Evolutionary conservation across 2,329 filamentous ascomycete species (phyloP), one percentile per base, ranked within the genome.

Genomic region (Myotisia sp.): DNA sequence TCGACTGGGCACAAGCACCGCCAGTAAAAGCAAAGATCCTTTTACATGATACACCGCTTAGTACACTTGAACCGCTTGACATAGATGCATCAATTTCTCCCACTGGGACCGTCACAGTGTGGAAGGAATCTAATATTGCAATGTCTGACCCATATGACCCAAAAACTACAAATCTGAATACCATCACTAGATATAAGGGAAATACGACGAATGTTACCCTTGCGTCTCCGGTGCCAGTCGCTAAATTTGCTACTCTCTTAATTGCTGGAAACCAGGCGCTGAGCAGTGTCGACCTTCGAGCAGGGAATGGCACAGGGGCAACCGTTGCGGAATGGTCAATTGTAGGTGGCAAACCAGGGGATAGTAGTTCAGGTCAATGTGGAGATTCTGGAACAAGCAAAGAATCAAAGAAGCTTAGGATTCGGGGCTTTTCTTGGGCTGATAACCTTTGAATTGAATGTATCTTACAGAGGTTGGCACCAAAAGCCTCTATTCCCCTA

Each of bases 1-100:
- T 76, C 48, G 70, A 76, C 49, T 79, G 70, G 72, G 71, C 65
- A 0, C 56, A 67, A 33, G 54, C 62, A 2, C 72, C 73, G 0
- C 72, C 74, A 0, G 46, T 51, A 2, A 63, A 62, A 37, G 75
- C 65, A 34, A 60, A 55, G 1, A 61, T 79, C 2, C 59, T 64
- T 6, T 67, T 78, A 49, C 65, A 64, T 42, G 73, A 76, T 46
- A 44, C 50, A 6, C 58, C 60, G 0, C 37, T 56, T 6, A 34
- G 33, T 8, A 42, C 47, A 19, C 44, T 44, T 1, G 41, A 37
- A 4, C 41, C 39, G 18, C 28, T 37, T 2, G 29, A 32, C 2
- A 33, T 41, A 5, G 39, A 29, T 19, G 36, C 38, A 8, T 19
- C 23, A 17, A 26, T 6, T 21, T 10, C 6, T 8, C 33, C 39